Base-by-base conservation (phyloP, 495 filamentous ascomycete genomes). In the Cercophora samala region DNA sequence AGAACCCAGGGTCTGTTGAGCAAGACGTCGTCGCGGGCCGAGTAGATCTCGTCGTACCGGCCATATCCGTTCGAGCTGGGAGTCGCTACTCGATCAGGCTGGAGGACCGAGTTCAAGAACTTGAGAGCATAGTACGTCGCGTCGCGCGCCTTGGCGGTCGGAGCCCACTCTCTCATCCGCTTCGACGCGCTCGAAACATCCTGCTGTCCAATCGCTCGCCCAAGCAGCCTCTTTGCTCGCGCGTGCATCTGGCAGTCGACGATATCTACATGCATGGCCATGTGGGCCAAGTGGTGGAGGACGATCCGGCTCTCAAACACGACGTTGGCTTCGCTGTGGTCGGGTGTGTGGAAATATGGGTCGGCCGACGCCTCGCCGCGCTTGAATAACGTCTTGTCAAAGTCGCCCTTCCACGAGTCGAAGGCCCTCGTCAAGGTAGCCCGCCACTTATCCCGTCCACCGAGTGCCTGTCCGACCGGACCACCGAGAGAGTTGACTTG, bases 211-310 rank as follows among this genome's bases (percentile, higher is more conserved):
- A 97, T 95, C 1, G 90, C 89, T 29, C 94, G 88, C 11, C 96
- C 94, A 42, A 99, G 85, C 11, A 97, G 82, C 22, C 93, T 83
- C 64, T 88, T 87, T 0, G 94, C 92, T 2, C 93, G 89, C 9
- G 93, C 95, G 74, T 96, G 97, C 67, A 98, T 95, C 76, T 97
- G 95, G 73, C 93, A 93, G 75, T 97, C 94, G n/a, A 94, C 91
- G 58, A 98, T 91, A 73, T 98, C 95, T 9, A 97, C 94, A 74
- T 98, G 94, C 84, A 96, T 97, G 3, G 91, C 93, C 93, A 99
- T 97, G 75, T 99, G 95, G 3, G 95, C 96, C 9, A 99, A 81
- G 66, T 94, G 91, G 73, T 99, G 94, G 58, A 98, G 81, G 19
- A 97, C 93, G 23, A 89, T 94, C 58, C 93, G 86, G 69, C 88